Conservation (phyloP, 108 stramenopile species). For the Fistulifera solaris region DNA sequence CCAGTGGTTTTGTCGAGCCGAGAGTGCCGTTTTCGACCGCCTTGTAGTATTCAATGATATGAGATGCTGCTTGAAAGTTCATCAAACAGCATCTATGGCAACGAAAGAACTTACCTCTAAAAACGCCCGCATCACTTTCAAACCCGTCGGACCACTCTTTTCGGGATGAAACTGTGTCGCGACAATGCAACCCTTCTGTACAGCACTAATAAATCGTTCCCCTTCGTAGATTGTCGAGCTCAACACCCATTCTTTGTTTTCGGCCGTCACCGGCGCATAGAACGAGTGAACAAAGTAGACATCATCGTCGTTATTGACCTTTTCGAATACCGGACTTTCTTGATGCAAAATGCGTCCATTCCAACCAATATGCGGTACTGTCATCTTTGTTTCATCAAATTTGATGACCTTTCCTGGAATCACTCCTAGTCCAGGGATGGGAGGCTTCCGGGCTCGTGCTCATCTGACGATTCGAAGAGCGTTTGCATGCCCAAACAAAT, state of each 20-base stretch:
- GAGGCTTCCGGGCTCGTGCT: constrained; percentile 40
- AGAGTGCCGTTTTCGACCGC: constrained; percentile 73
- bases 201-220: constrained; percentile 72
- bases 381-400: constrained; percentile 62
- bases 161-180: constrained; percentile 99
- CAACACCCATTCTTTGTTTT: constrained; percentile 82
- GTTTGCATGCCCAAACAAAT: constrained; percentile 99
- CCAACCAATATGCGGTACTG: constrained; percentile 98
- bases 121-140: constrained; percentile 81
- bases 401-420: constrained; percentile 85
- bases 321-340: constrained; percentile 57
- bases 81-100: not conserved
- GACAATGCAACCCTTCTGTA: constrained; percentile 85
- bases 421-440: constrained; percentile 81
- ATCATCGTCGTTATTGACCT: constrained; percentile 36
- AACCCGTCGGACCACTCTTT: constrained; percentile 87
- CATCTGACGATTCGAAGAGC: constrained; percentile 90
- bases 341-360: constrained; percentile 85
- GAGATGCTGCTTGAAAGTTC: not conserved
- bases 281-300: constrained; percentile 98
- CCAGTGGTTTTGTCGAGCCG: constrained; percentile 34
- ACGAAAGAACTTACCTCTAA: constrained; percentile 46
- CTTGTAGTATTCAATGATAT: constrained; percentile 14
- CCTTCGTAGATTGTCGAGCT: constrained; percentile 84
- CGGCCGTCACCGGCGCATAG: constrained; percentile 70